These are phyloP conservation scores for Boletus fagicola DNA, from an alignment of 768 basidiomycete species.

Conservation along the genomic window DNA sequence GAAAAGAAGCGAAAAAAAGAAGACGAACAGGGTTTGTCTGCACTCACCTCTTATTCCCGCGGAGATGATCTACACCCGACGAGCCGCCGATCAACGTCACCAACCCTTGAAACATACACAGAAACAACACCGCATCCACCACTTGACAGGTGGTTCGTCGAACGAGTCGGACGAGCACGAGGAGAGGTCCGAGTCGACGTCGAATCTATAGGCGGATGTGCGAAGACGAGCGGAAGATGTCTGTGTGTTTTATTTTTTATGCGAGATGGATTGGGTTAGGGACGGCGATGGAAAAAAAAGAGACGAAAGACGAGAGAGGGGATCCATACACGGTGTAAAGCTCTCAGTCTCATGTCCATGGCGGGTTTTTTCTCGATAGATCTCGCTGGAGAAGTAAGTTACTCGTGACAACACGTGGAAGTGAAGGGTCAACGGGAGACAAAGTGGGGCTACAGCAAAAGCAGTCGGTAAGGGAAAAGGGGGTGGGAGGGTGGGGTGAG, in stretches of 20 bases:
- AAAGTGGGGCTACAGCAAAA: background rate
- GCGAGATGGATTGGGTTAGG: background rate
- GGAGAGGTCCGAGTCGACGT: conserved; percentile 25
- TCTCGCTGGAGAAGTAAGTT: background rate
- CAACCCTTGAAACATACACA: conserved; percentile 27
- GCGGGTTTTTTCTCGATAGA: background rate
- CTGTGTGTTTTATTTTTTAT: conserved; percentile 1
- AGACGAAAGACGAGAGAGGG: background rate
- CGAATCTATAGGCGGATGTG: conserved; percentile 19
- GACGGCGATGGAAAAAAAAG: background rate
- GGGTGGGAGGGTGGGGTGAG: background rate
- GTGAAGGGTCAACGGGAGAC: background rate
- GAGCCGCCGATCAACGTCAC: conserved; percentile 11
- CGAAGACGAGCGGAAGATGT: conserved; percentile 5
- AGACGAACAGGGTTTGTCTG: background rate
- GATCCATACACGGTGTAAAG: conserved; percentile 11
- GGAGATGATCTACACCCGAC: conserved; percentile 11
- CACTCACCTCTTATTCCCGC: conserved; percentile 9
- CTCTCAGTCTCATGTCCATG: conserved; percentile 12
- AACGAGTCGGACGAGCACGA: conserved; percentile 26
- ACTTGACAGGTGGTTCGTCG: conserved; percentile 20
- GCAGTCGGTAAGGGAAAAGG: background rate
- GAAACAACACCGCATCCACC: conserved; percentile 20
- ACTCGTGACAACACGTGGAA: conserved; percentile 1
- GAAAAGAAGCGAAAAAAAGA: background rate